phyloP scores from a whole-genome alignment of 169 alveolate genomes.

The Babesia gibsoni region DNA sequence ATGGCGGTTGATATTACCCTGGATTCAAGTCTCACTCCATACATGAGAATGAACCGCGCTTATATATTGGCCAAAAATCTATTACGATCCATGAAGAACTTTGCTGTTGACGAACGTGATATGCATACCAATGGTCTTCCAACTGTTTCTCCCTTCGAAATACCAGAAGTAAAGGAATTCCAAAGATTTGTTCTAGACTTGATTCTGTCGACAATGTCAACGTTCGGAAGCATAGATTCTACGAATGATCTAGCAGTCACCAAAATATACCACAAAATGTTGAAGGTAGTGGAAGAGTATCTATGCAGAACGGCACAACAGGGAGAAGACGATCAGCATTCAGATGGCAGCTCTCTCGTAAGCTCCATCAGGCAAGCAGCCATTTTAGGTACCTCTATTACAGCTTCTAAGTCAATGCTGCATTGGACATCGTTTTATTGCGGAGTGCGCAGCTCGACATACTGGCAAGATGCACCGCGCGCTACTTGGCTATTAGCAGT shows the following conservation, averaged over 20 bases:
- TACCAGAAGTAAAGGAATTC: background rate
- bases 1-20: background rate
- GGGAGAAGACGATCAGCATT: background rate
- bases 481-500: slow-evolving; percentile 18
- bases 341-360: slow-evolving; percentile 9
- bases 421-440: slow-evolving; percentile 42
- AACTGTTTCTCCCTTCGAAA: slow-evolving; percentile 33
- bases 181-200: slow-evolving; percentile 13
- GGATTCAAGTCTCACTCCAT: background rate
- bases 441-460: slow-evolving; percentile 27
- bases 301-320: slow-evolving; percentile 7
- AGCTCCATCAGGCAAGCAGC: slow-evolving; percentile 15
- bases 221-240: slow-evolving; percentile 13
- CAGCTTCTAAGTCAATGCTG: slow-evolving; percentile 25
- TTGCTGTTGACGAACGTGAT: slow-evolving; percentile 37
- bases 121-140: slow-evolving; percentile 18
- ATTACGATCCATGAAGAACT: slow-evolving; percentile 24
- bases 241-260: slow-evolving; percentile 18
- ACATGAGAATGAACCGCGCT: slow-evolving; percentile 14
- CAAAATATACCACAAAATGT: slow-evolving; percentile 17
- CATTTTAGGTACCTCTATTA: slow-evolving; percentile 19
- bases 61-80: slow-evolving; percentile 1
- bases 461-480: slow-evolving; percentile 51
- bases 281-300: slow-evolving; percentile 38
- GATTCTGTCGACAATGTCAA: background rate